phyloP scores from a whole-genome alignment of 805 yeast species.

The Wickerhamiella cacticola region DNA sequence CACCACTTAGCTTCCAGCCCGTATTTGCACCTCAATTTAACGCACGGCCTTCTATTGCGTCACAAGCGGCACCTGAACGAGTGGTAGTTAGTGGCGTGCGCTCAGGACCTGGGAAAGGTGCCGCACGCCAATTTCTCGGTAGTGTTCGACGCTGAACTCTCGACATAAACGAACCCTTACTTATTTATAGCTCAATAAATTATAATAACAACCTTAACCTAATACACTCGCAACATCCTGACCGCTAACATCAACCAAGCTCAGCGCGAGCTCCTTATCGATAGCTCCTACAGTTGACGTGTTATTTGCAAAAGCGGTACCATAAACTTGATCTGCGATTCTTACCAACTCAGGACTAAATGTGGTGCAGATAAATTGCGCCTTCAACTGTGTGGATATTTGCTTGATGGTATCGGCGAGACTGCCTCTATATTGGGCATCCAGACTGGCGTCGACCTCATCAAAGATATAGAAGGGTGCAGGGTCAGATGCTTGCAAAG shows the following conservation, averaged over 20 bases:
- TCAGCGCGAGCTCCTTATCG: conserved; percentile 56
- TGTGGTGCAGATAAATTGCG: conserved; percentile 89
- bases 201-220: background rate
- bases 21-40: conserved; percentile 1
- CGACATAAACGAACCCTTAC: background rate
- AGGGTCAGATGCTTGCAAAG: conserved; percentile 90
- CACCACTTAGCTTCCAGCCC: background rate
- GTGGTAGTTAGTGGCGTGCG: conserved; percentile 10
- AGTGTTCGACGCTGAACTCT: background rate
- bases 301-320: conserved; percentile 73
- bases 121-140: conserved; percentile 7
- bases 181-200: conserved; percentile 7
- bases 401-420: conserved; percentile 66
- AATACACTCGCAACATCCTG: background rate
- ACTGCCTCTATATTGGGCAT: conserved; percentile 78
- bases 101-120: background rate
- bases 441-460: conserved; percentile 93
- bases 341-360: conserved; percentile 87
- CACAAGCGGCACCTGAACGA: conserved; percentile 1
- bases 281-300: conserved; percentile 69
- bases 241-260: conserved; percentile 49
- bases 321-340: conserved; percentile 76
- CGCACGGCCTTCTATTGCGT: background rate
- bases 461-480: conserved; percentile 95
- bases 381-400: conserved; percentile 35